A percentile compares a stretch with the other conserved stretches of the same genome.
phyloP scores from a whole-genome alignment of 257 asterid species.

The Scutellaria galericulata region DNA sequence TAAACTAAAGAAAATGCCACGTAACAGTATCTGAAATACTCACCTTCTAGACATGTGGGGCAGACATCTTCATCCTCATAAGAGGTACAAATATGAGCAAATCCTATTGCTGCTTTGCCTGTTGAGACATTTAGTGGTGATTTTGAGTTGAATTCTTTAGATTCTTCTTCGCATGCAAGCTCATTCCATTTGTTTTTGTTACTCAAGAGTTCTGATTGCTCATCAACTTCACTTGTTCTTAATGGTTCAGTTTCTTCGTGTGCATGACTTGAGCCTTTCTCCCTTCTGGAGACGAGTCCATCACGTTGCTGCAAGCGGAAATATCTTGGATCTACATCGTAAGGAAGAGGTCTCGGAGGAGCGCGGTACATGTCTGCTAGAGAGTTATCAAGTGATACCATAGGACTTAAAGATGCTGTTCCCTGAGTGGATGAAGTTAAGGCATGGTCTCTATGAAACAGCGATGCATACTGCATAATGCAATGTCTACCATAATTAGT shows the following conservation, averaged over 20 bases:
- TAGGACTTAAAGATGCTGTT: conserved; percentile 51
- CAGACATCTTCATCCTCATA: conserved; percentile 79
- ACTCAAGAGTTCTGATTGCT: conserved; percentile 64
- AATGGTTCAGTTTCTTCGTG: conserved; percentile 88
- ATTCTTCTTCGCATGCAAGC: conserved; percentile 58
- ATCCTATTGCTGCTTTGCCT: conserved; percentile 60
- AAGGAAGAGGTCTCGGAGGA: conserved; percentile 75
- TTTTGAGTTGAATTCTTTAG: conserved; percentile 48
- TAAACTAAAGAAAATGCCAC: conserved; percentile 3
- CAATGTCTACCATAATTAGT: conserved; percentile 35
- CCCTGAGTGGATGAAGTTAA: conserved; percentile 55
- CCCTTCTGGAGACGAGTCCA: conserved; percentile 64
- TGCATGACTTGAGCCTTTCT: conserved; percentile 81
- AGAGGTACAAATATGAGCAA: conserved; percentile 56
- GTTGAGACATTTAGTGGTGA: conserved; percentile 43
- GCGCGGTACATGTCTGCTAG: conserved; percentile 61
- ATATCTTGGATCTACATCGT: conserved; percentile 67
- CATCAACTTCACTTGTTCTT: conserved; percentile 64
- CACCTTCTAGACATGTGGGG: conserved; percentile 85
- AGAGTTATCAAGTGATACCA: conserved; percentile 53
- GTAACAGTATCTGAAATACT: conserved; percentile 1
- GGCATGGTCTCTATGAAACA: conserved; percentile 54
- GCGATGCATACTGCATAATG: conserved; percentile 58
- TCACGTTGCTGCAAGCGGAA: conserved; percentile 58
- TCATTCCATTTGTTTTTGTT: conserved; percentile 69